Conservation (phyloP, 768 basidiomycete genomes). For the Brasilioporus rufonigricans region DNA sequence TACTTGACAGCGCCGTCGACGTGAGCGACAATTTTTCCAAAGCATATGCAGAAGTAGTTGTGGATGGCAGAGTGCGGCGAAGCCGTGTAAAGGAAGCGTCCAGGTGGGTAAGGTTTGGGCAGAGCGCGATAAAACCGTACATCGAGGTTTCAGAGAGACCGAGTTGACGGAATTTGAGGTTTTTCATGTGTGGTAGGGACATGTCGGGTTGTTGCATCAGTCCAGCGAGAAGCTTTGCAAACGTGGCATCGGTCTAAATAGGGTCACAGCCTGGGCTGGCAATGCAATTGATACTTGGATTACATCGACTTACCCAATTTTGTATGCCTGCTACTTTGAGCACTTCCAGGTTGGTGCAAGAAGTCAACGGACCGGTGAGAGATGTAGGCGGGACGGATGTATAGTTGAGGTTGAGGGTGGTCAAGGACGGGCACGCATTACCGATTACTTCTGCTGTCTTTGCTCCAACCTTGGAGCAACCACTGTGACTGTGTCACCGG, state of each 20-base stretch:
- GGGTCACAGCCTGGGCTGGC: not conserved
- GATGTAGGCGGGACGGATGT: slow-evolving; percentile 53
- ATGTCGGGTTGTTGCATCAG: slow-evolving; percentile 23
- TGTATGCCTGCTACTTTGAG: slow-evolving; percentile 62
- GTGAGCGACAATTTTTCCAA: slow-evolving; percentile 67
- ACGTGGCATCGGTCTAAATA: slow-evolving; percentile 54
- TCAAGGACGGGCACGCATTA: slow-evolving; percentile 42
- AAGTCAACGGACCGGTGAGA: slow-evolving; percentile 40
- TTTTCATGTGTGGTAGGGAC: slow-evolving; percentile 41
- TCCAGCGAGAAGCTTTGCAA: slow-evolving; percentile 41
- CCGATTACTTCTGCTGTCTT: slow-evolving; percentile 46
- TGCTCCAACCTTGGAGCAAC: slow-evolving; percentile 55
- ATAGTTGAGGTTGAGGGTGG: slow-evolving; percentile 55
- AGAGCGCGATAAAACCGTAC: slow-evolving; percentile 39
- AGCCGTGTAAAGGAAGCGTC: slow-evolving; percentile 66
- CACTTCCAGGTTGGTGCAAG: slow-evolving; percentile 44
- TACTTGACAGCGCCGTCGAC: slow-evolving; percentile 44
- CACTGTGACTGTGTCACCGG: slow-evolving; percentile 36
- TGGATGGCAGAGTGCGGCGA: slow-evolving; percentile 33
- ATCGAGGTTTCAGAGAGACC: slow-evolving; percentile 50
- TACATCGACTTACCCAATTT: slow-evolving; percentile 49
- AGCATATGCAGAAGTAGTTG: not conserved
- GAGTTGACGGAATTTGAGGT: slow-evolving; percentile 59
- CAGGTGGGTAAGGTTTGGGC: slow-evolving; percentile 51
- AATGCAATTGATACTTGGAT: not conserved